Evolutionary conservation across 352 stramenopile species (phyloP), one percentile per base, ranked within the genome.

Genomic region (Globisporangium cylindrosporum): DNA sequence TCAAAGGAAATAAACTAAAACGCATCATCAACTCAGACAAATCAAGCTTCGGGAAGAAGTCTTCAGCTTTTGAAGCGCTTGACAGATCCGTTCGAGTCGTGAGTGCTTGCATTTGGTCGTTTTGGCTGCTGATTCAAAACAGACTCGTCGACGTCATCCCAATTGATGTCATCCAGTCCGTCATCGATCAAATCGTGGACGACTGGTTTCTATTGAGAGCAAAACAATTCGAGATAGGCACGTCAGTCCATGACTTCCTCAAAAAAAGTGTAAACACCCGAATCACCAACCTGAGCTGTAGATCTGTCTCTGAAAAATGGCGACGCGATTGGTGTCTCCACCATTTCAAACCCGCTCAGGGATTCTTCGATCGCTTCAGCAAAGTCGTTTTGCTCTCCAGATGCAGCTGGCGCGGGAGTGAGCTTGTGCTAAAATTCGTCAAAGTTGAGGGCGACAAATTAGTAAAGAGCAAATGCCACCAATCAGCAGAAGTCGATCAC

Each of bases 161-260:
- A 93, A 63, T 93, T 72, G 41, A 93, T 85, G 49, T 83, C 79
- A n/a, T 88, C 83, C 8, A 90, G 67, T 53, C 74, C 75, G 43
- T 86, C 81, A 29, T 81, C 68, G n/a, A 73, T 62, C 14, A 74
- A 62, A 58, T 67, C 53, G 59, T 71, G 38, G 7, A 71, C 48
- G 14, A 36, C 27, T 9, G 55, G 55, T 46, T 60, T 41, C 66
- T 62, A 22, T 14, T 61, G 36, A 18, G n/a, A 43, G 36, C 9
- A n/a, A 60, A 46, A 22, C 3, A 58, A 4, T 32, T 32, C 27
- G 27, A n/a, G 4, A 20, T 20, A 20, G 4, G 41, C 5, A 20
- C 1, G 15, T 49, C 4, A 49, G 15, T 49, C n/a, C 15, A 49
- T 8, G 41, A 49, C 12, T 49, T 49, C 49, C 2, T 4, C 20